These are phyloP conservation scores for Paraconiothyrium brasiliense DNA, from an alignment of 2,329 filamentous ascomycete species.

Conservation along the genomic window DNA sequence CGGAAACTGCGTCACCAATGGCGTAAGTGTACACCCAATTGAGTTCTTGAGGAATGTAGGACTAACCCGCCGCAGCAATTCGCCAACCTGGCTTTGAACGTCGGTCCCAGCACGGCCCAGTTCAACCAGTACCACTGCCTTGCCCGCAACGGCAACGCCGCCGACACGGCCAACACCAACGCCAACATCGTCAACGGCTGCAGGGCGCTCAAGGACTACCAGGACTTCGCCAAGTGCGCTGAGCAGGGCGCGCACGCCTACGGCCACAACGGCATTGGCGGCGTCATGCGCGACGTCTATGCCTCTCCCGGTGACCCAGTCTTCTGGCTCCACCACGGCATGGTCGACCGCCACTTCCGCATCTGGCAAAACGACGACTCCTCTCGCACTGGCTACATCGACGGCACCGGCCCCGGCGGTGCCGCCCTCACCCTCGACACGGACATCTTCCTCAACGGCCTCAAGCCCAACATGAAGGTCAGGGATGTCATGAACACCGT, in stretches of 20 bases:
- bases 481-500: slow-evolving; percentile 44
- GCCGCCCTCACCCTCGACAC: slow-evolving; percentile 40
- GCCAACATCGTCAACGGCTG: slow-evolving; percentile 39
- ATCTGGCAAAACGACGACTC: slow-evolving; percentile 57
- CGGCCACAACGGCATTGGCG: slow-evolving; percentile 49
- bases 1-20: slow-evolving; percentile 42
- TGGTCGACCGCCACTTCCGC: slow-evolving; percentile 61
- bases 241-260: slow-evolving; percentile 45
- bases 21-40: slow-evolving; percentile 36
- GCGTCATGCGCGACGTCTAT: slow-evolving; percentile 46
- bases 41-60: not conserved
- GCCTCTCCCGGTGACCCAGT: slow-evolving; percentile 47
- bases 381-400: slow-evolving; percentile 43
- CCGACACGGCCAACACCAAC: slow-evolving; percentile 40
- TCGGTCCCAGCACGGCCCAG: slow-evolving; percentile 37
- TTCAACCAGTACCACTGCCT: slow-evolving; percentile 42
- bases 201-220: slow-evolving; percentile 34
- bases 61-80: slow-evolving; percentile 35
- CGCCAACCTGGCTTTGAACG: slow-evolving; percentile 41
- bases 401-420: slow-evolving; percentile 49
- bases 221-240: slow-evolving; percentile 41
- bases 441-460: slow-evolving; percentile 35
- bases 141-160: slow-evolving; percentile 38
- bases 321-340: slow-evolving; percentile 62
- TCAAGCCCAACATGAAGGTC: slow-evolving; percentile 39